Conservation (phyloP, 192 early-diverging fungal genomes). For the Lunasporangiospora selenospora region DNA sequence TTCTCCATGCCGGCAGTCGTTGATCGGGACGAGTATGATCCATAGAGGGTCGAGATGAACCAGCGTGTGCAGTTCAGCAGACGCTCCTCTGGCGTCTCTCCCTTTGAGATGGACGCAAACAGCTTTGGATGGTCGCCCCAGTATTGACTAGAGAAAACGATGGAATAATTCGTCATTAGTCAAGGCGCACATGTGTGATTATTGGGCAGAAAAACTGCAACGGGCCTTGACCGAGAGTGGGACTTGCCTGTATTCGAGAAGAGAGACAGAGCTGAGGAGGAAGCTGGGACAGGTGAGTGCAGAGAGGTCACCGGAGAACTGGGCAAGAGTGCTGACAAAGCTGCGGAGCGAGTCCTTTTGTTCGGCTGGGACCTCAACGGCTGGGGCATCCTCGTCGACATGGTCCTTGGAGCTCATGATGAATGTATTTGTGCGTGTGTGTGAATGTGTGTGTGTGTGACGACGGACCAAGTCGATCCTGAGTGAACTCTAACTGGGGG, state of each 20-base stretch:
- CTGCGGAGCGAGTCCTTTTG: slow-evolving; percentile 68
- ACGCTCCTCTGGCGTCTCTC: slow-evolving; percentile 64
- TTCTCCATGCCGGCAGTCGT: slow-evolving; percentile 78
- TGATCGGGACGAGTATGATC: slow-evolving; percentile 74
- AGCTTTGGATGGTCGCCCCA: slow-evolving; percentile 67
- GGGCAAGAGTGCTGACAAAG: slow-evolving; percentile 72
- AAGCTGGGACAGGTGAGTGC: slow-evolving; percentile 83
- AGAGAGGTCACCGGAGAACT: slow-evolving; percentile 84
- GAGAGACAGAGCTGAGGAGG: slow-evolving; percentile 74
- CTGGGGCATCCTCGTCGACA: slow-evolving; percentile 12
- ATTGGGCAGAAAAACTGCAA: background rate
- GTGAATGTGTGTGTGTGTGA: too few species aligned
- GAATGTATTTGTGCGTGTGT: background rate
- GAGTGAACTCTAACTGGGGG: too few species aligned
- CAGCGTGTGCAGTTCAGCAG: slow-evolving; percentile 74
- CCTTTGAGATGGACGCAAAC: slow-evolving; percentile 71
- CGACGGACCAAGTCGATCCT: too few species aligned
- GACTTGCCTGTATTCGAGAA: slow-evolving; percentile 78
- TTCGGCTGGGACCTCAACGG: slow-evolving; percentile 60
- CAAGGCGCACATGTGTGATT: slow-evolving; percentile 15
- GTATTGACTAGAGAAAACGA: slow-evolving; percentile 50
- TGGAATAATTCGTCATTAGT: background rate
- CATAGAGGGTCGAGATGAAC: slow-evolving; percentile 84
- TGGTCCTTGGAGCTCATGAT: slow-evolving; percentile 23
- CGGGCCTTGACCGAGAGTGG: background rate